Evolutionary conservation across 2,329 filamentous ascomycete genomes (phyloP).

Genomic region (Trichoderma guizhouense): DNA sequence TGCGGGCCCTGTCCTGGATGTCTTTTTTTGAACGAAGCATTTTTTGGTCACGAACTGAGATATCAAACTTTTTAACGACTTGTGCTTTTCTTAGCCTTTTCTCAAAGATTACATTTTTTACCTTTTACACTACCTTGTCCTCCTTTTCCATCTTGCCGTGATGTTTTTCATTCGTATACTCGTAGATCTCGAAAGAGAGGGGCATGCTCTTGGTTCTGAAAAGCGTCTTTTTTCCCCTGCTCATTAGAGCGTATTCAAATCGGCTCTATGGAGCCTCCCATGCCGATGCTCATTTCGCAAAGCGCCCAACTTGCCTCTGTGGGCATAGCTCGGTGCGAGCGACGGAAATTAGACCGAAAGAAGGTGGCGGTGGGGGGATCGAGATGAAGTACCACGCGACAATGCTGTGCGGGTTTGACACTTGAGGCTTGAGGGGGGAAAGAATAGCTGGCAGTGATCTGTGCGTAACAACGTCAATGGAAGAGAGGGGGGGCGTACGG

Average conservation of each 20-base stretch:
- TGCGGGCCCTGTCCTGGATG: conserved; percentile 22
- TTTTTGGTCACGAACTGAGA: conserved; percentile 20
- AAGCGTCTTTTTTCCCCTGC: neutral
- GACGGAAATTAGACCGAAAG: conserved; percentile 2
- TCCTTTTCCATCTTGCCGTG: neutral
- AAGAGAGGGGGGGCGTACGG: neutral
- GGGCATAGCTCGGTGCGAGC: neutral
- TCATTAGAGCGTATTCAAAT: neutral
- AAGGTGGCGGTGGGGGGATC: neutral
- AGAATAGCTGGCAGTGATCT: neutral
- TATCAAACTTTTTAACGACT: conserved; percentile 16
- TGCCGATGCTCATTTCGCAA: conserved; percentile 2
- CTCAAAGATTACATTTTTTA: neutral
- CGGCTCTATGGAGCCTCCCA: neutral
- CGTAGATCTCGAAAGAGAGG: neutral
- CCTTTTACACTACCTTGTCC: neutral
- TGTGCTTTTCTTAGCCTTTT: conserved; percentile 11
- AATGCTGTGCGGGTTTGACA: neutral
- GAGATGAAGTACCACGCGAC: neutral
- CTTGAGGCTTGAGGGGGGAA: neutral
- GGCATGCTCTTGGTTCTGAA: neutral
- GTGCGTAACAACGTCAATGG: neutral
- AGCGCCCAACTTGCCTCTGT: neutral
- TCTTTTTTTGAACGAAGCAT: conserved; percentile 21
- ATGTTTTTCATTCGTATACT: neutral